phyloP scores from a whole-genome alignment of 331 rosid genomes.

The Quercus phellos region DNA sequence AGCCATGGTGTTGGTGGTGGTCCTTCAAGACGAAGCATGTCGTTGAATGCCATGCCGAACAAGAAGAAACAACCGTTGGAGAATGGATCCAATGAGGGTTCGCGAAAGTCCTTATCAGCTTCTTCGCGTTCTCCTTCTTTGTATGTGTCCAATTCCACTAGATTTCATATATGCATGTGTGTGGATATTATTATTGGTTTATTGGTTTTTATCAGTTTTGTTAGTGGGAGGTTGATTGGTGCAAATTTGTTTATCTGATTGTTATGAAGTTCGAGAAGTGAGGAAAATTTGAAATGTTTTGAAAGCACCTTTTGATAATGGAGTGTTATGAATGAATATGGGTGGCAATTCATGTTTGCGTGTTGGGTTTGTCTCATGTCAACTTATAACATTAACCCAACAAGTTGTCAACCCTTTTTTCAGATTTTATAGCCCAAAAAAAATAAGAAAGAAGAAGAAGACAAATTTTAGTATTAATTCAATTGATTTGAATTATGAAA shows the following conservation, averaged over 20 bases:
- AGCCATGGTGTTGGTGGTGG: conserved; percentile 37
- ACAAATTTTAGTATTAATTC: no score
- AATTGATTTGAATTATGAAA: no score
- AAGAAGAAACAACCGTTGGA: conserved; percentile 52
- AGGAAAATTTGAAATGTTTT: neutral
- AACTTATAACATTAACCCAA: no score
- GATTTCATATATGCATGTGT: neutral
- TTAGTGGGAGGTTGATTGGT: neutral
- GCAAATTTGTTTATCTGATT: neutral
- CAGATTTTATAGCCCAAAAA: no score
- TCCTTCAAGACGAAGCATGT: conserved; percentile 55
- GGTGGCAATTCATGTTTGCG: no score
- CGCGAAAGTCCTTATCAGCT: conserved; percentile 43
- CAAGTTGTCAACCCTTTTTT: no score
- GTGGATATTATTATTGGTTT: neutral
- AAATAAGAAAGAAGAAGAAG: no score
- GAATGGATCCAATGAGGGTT: conserved; percentile 33
- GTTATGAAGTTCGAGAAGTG: neutral
- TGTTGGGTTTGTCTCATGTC: no score
- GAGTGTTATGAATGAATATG: no score
- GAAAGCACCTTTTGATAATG: no score
- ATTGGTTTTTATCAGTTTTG: neutral
- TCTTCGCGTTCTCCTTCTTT: conserved; percentile 28
- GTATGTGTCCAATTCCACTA: conserved; percentile 29
- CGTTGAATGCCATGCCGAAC: conserved; percentile 20